Evolutionary conservation across 2,329 filamentous ascomycete species (phyloP).

Genomic region (Claviceps sorghi): DNA sequence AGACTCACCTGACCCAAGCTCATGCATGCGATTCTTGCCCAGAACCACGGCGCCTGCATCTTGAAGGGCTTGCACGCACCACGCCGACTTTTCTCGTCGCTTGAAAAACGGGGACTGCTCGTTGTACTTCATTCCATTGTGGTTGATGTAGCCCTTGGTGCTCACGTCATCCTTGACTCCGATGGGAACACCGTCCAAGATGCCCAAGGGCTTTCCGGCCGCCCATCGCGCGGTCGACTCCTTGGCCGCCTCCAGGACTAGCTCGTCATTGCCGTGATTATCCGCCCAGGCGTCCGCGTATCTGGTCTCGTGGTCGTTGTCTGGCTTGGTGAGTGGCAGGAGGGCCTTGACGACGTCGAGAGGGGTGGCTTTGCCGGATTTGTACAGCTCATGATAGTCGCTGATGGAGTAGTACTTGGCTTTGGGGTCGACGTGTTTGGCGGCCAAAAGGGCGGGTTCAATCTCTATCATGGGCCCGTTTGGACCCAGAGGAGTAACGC

Average conservation of each 20-base stretch:
- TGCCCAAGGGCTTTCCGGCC: slow-evolving; percentile 46
- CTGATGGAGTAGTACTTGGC: slow-evolving; percentile 52
- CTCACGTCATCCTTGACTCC: slow-evolving; percentile 72
- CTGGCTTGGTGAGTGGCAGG: slow-evolving; percentile 53
- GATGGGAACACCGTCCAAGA: slow-evolving; percentile 70
- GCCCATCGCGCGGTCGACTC: slow-evolving; percentile 62
- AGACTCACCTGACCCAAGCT: slow-evolving; percentile 52
- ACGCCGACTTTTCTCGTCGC: slow-evolving; percentile 41
- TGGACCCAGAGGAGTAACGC: slow-evolving; percentile 36
- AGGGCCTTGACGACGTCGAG: slow-evolving; percentile 56
- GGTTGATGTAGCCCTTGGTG: slow-evolving; percentile 54
- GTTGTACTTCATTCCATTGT: slow-evolving; percentile 48
- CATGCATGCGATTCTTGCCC: slow-evolving; percentile 69
- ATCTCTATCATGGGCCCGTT: slow-evolving; percentile 25
- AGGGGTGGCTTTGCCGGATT: slow-evolving; percentile 54
- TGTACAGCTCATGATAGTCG: slow-evolving; percentile 67
- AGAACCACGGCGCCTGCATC: slow-evolving; percentile 62
- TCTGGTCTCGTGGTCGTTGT: slow-evolving; percentile 35
- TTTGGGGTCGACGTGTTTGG: slow-evolving; percentile 24
- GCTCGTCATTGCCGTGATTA: slow-evolving; percentile 39
- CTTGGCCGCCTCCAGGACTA: slow-evolving; percentile 51
- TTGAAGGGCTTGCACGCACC: slow-evolving; percentile 57
- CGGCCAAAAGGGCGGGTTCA: slow-evolving; percentile 25
- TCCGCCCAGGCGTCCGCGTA: slow-evolving; percentile 65
- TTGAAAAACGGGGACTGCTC: slow-evolving; percentile 36